Conservation (phyloP, 2,329 filamentous ascomycete genomes). For the Penicillium sclerotigenum region DNA sequence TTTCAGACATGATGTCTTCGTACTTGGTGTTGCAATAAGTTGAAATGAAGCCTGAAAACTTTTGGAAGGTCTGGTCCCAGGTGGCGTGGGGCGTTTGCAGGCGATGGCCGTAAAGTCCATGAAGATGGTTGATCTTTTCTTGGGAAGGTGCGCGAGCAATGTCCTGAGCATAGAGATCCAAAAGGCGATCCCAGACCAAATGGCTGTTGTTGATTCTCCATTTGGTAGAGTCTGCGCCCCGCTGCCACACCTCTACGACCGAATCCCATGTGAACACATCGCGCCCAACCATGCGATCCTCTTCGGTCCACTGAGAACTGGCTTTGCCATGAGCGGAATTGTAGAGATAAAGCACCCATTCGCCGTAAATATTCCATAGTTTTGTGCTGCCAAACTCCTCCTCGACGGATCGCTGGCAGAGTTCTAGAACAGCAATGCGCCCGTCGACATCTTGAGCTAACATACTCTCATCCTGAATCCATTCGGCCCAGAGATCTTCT, state of each 20-base stretch:
- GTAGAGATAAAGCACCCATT: slow-evolving; percentile 59
- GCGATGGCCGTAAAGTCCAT: slow-evolving; percentile 52
- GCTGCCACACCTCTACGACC: slow-evolving; percentile 55
- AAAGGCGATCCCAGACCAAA: slow-evolving; percentile 59
- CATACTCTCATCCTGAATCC: slow-evolving; percentile 61
- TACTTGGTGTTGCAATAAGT: slow-evolving; percentile 53
- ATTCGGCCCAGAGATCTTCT: slow-evolving; percentile 61
- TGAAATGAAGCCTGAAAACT: slow-evolving; percentile 59
- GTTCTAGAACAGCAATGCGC: slow-evolving; percentile 57
- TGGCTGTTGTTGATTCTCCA: slow-evolving; percentile 62
- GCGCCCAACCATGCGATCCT: slow-evolving; percentile 56
- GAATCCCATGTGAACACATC: slow-evolving; percentile 59
- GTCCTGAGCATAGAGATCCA: slow-evolving; percentile 55
- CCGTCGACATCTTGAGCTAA: slow-evolving; percentile 56
- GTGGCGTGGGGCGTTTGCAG: slow-evolving; percentile 57
- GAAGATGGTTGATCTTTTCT: slow-evolving; percentile 50
- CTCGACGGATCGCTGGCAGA: slow-evolving; percentile 57
- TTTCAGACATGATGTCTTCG: slow-evolving; percentile 58
- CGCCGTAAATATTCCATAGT: slow-evolving; percentile 61
- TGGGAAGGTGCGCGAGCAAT: slow-evolving; percentile 47
- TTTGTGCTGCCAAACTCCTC: slow-evolving; percentile 61
- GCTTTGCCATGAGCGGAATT: slow-evolving; percentile 48
- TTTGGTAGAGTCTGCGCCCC: slow-evolving; percentile 55
- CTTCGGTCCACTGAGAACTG: slow-evolving; percentile 48
- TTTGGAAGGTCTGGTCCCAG: slow-evolving; percentile 58